Percentiles rank a stretch among this genome's conserved stretches.
phyloP scores from a whole-genome alignment of 257 asterid genomes.

The Fraxinus excelsior region DNA sequence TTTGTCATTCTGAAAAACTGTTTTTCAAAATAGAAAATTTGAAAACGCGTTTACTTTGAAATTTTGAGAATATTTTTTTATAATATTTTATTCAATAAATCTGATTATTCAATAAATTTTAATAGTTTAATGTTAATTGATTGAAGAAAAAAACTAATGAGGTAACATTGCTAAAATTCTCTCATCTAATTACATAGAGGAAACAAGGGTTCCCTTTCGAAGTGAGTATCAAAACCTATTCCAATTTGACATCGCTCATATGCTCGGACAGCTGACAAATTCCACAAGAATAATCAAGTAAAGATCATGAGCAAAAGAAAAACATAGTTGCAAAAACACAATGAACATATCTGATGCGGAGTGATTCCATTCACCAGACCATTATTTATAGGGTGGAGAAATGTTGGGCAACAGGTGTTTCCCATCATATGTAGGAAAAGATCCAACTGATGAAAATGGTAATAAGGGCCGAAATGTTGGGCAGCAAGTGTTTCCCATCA shows the following conservation, averaged over 20 bases:
- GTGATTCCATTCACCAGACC: slow-evolving; percentile 72
- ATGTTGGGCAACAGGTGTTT: slow-evolving; percentile 38
- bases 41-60: too few relatives aligned
- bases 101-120: too few relatives aligned
- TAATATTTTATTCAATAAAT: too few relatives aligned
- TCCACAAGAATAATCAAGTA: slow-evolving; percentile 26
- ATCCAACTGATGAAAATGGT: slow-evolving; percentile 59
- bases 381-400: slow-evolving; percentile 44
- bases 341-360: slow-evolving; percentile 56
- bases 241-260: slow-evolving; percentile 51
- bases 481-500: too few relatives aligned
- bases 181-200: slow-evolving; percentile 58
- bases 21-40: too few relatives aligned
- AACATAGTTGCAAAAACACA: slow-evolving; percentile 8
- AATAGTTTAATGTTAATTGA: too few relatives aligned
- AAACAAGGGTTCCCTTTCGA: slow-evolving; percentile 75
- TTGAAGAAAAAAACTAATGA: too few relatives aligned
- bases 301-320: slow-evolving; percentile 25
- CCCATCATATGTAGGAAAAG: slow-evolving; percentile 52
- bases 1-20: too few relatives aligned
- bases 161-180: too few relatives aligned
- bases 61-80: too few relatives aligned
- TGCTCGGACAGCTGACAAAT: slow-evolving; percentile 61
- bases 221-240: slow-evolving; percentile 44
- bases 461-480: too few relatives aligned